Base-by-base conservation (phyloP, 169 alveolate genomes). In the Neospora caninum region DNA sequence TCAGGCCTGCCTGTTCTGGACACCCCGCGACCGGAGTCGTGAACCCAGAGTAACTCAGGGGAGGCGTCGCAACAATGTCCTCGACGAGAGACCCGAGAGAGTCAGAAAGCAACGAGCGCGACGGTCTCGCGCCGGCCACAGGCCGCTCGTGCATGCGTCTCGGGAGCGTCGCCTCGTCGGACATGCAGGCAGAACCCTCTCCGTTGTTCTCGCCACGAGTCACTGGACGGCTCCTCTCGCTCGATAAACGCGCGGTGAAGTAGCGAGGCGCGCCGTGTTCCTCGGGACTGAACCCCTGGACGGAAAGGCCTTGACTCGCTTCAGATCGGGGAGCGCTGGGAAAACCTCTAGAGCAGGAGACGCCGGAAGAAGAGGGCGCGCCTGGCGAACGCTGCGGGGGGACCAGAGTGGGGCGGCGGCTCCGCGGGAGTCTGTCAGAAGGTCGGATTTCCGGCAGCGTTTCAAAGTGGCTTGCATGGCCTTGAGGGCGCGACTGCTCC, bases 401-500 rank as follows among this genome's bases (percentile, higher is more conserved):
- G 31, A 22, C n/a, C 7, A 27, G n/a, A 9, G 73, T 64, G 31
- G n/a, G 73, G 73, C 73, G 73, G 20, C 73, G 73, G 73, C 73
- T 80, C 27, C 49, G 89, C 64, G 86, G 86, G n/a, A 78, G 86
- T n/a, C 86, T n/a, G 39, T 78, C 86, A 10, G 86, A 78, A 20
- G 86, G 86, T 9, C 31, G 86, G 39, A 78, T 6, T 13, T 78
- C 86, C 1, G 86, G 39, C 9, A 38, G 86, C 9, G 2, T 13
- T 16, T n/a, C 39, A 25, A 10, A 78, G 42, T 10, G 27, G 31
- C n/a, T 20, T 78, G 39, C 41, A 43, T 10, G 42, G 7, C 82
- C 82, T 78, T 38, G 39, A 7, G 45, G 45, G 2, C 86, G 86
- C 16, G 82, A 34, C 6, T 29, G 82, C 82, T 69, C 82, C 82